Evolutionary conservation across 108 stramenopile genomes (phyloP), one percentile per base, ranked within the genome.

Genomic region (Nitzschia sp.): DNA sequence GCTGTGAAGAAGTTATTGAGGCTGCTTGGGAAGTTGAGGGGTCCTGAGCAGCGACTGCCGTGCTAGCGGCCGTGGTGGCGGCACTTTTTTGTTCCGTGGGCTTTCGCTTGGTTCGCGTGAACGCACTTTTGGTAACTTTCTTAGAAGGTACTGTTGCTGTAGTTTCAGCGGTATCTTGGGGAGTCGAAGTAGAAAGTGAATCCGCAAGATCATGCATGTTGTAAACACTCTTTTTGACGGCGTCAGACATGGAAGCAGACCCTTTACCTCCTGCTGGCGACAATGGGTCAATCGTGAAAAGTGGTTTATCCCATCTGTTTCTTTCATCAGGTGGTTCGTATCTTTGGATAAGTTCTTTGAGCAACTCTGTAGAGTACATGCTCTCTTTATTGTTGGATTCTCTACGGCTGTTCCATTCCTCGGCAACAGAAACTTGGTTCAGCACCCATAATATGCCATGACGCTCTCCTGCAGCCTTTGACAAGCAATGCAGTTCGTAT

Each of bases 261-360:
- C 61, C 52, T 29, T 38, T 11, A 8, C 52, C 40, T 7, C 77
- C n/a, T 21, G 74, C 60, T 34, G 29, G 29, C 5, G 29, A 34
- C 29, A 34, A 5, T 39, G 90, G 59, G 67, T 94, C 87, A 12
- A 90, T 76, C 12, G 78, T 78, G 65, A 79, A 94, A 55, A 92
- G 63, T 0, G 94, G 94, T 61, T 84, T 81, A 66, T 95, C 94
- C 94, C 94, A 95, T 67, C 94, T 79, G 74, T 95, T 95, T 53
- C 88, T 67, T 0, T 81, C 79, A 63, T 92, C 89, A 15, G 94
- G 94, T 34, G 94, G 90, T 76, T 95, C 94, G 61, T 79, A 95
- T n/a, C 90, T 75, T n/a, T 64, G 67, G 8, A 92, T 80, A 25
- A 95, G 59, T 52, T 86, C 89, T 56, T 80, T 63, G 79, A 92